Percentiles rank a stretch among this genome's conserved stretches.
These are phyloP conservation scores for Candida saitoana DNA, from an alignment of 805 yeast species.

Conservation along the genomic window DNA sequence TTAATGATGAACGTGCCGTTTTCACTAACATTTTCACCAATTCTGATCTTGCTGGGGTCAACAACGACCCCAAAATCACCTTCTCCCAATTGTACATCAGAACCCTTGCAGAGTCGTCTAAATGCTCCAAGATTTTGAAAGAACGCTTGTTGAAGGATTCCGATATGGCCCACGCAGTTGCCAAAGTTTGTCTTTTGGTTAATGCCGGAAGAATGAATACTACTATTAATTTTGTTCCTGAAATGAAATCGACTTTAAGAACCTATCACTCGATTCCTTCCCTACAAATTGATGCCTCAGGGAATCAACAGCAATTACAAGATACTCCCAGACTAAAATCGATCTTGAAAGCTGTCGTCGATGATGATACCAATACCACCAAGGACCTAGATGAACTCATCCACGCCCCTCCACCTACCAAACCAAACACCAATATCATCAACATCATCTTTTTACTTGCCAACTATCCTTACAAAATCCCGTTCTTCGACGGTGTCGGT, in stretches of 20 bases:
- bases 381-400: conserved; percentile 47
- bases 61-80: conserved; percentile 49
- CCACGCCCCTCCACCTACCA: conserved; percentile 23
- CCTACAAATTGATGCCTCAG: conserved; percentile 63
- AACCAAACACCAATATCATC: conserved; percentile 58
- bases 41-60: conserved; percentile 34
- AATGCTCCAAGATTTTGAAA: conserved; percentile 76
- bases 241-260: conserved; percentile 89
- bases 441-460: conserved; percentile 73
- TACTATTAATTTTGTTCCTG: conserved; percentile 89
- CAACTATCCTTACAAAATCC: conserved; percentile 54
- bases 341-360: conserved; percentile 76
- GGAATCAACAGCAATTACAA: conserved; percentile 67
- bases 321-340: conserved; percentile 93
- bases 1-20: conserved; percentile 58
- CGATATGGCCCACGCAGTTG: conserved; percentile 63
- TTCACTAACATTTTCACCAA: conserved; percentile 62
- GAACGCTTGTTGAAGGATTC: conserved; percentile 67
- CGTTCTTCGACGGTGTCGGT: conserved; percentile 25
- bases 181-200: conserved; percentile 79
- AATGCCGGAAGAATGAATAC: conserved; percentile 94
- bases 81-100: conserved; percentile 82
- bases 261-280: conserved; percentile 93
- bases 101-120: conserved; percentile 76
- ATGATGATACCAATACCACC: conserved; percentile 41